Conservation (phyloP, 2,329 filamentous ascomycete genomes). For the Colletotrichum neosansevieriae region DNA sequence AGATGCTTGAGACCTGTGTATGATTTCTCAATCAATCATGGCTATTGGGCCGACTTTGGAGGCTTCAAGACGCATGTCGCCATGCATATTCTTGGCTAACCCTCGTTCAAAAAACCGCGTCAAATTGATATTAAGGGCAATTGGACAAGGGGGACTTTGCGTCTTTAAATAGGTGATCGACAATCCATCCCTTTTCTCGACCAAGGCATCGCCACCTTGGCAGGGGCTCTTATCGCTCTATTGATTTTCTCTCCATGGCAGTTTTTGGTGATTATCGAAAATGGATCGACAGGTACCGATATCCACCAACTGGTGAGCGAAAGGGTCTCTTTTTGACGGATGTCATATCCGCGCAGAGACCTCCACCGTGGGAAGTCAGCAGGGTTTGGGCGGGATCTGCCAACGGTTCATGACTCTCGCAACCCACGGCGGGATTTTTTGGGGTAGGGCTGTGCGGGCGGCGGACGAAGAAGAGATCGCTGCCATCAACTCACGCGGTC, state of each 20-base stretch:
- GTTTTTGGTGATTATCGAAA: background rate
- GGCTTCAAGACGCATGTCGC: background rate
- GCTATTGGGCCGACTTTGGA: background rate
- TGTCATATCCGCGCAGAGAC: slow-evolving; percentile 11
- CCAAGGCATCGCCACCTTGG: slow-evolving; percentile 19
- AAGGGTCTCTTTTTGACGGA: slow-evolving; percentile 8
- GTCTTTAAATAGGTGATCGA: slow-evolving; percentile 29
- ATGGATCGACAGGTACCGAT: slow-evolving; percentile 31
- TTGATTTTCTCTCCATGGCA: slow-evolving; percentile 15
- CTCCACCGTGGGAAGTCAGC: slow-evolving; percentile 20
- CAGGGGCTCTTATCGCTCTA: slow-evolving; percentile 7
- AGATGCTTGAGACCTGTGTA: slow-evolving; percentile 91
- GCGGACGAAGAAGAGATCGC: background rate
- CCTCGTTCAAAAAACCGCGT: background rate
- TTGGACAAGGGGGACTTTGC: background rate
- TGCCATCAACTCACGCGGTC: background rate
- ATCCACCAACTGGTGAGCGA: slow-evolving; percentile 16
- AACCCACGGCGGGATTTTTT: slow-evolving; percentile 23
- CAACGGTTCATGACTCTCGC: slow-evolving; percentile 35
- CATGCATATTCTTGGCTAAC: background rate
- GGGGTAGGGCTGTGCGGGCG: slow-evolving; percentile 30
- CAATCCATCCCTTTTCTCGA: slow-evolving; percentile 12
- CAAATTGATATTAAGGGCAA: background rate
- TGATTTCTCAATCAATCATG: slow-evolving; percentile 49
- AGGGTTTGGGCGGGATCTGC: slow-evolving; percentile 33